Evolutionary conservation across 1,284 basidiomycete species (phyloP).

Genomic region (Somion occarium): DNA sequence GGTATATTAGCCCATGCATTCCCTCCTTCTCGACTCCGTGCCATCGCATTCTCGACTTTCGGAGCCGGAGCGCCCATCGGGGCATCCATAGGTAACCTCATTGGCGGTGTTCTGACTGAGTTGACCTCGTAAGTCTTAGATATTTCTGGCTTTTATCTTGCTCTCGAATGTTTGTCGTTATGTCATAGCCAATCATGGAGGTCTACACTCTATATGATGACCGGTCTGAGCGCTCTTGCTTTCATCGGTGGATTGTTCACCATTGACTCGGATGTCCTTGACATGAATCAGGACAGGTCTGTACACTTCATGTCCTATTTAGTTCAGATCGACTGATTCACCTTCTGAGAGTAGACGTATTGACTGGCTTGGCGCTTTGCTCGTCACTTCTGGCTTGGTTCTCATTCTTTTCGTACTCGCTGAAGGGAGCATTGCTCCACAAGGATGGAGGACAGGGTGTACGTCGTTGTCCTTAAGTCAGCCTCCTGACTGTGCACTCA

Average conservation of each 20-base stretch:
- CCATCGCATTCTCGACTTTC: conserved; percentile 74
- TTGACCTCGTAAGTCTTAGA: conserved; percentile 35
- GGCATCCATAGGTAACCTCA: conserved; percentile 57
- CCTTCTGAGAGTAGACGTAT: conserved; percentile 35
- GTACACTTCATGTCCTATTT: not conserved
- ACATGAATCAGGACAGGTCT: conserved; percentile 39
- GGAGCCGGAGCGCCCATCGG: conserved; percentile 79
- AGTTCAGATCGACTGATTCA: not conserved
- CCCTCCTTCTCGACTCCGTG: conserved; percentile 60
- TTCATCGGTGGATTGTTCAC: conserved; percentile 38
- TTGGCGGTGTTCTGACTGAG: conserved; percentile 72
- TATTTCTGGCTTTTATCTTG: not conserved
- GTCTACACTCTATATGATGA: conserved; percentile 48
- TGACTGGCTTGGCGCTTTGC: conserved; percentile 78
- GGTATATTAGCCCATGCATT: conserved; percentile 78
- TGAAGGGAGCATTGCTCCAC: conserved; percentile 63
- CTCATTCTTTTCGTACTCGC: conserved; percentile 79
- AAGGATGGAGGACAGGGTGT: conserved; percentile 61
- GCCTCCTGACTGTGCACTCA: not conserved
- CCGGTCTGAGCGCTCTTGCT: conserved; percentile 38
- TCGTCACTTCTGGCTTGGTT: conserved; percentile 73
- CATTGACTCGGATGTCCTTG: conserved; percentile 42
- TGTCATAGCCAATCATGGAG: conserved; percentile 39
- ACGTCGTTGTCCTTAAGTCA: not conserved
- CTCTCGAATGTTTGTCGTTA: not conserved